A percentile compares a stretch with the other conserved stretches of the same genome.
phyloP scores from a whole-genome alignment of 2,329 filamentous ascomycete species.

The Arthrobotrys pseudoclavata region DNA sequence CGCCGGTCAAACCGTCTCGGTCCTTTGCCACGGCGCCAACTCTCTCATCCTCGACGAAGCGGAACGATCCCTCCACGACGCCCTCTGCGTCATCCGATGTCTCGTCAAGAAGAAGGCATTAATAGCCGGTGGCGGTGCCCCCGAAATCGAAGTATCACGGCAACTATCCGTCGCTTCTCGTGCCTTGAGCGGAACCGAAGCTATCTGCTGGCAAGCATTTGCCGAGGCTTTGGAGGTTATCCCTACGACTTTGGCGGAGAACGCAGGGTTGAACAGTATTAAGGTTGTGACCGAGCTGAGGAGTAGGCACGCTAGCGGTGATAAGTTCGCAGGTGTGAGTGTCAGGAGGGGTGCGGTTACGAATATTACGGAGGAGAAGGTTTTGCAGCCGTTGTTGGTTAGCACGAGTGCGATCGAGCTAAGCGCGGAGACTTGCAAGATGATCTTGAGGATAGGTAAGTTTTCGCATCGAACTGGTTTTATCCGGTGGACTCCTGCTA shows the following conservation, averaged over 20 bases:
- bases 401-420: conserved; percentile 98
- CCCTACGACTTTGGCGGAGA: conserved; percentile 95
- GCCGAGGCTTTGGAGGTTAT: conserved; percentile 98
- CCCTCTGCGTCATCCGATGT: conserved; percentile 96
- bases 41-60: conserved; percentile 94
- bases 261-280: conserved; percentile 97
- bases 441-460: conserved; percentile 76
- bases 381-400: conserved; percentile 93
- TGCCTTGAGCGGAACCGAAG: conserved; percentile 87
- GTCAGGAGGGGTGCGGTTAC: conserved; percentile 97
- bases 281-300: conserved; percentile 97
- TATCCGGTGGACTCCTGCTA: background rate
- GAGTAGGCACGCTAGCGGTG: conserved; percentile 92
- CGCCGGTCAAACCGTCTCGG: conserved; percentile 88
- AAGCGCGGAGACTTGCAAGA: conserved; percentile 98
- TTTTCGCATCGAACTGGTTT: background rate
- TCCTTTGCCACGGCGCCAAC: conserved; percentile 95
- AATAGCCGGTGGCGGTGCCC: conserved; percentile 94
- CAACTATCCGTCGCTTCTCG: conserved; percentile 85
- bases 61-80: conserved; percentile 95
- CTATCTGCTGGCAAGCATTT: conserved; percentile 99
- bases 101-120: conserved; percentile 99
- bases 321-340: conserved; percentile 96
- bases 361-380: conserved; percentile 96
- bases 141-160: conserved; percentile 95